Evolutionary conservation across 768 basidiomycete species (phyloP).

Genomic region (Hygrocybe coccinea): DNA sequence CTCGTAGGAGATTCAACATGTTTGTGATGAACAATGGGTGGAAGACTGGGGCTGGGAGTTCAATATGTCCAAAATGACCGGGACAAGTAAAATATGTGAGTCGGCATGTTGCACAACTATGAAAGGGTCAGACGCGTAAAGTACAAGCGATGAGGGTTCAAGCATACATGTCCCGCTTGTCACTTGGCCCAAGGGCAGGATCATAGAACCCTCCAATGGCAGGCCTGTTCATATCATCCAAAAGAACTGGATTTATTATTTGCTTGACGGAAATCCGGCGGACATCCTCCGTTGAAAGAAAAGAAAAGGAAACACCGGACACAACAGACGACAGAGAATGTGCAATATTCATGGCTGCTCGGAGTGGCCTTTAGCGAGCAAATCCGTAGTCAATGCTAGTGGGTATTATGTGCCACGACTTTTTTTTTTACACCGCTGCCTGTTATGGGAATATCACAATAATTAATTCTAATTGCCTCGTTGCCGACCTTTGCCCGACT

Average conservation of each 20-base stretch:
- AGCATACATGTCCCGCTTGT: constrained; percentile 84
- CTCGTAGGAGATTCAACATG: constrained; percentile 81
- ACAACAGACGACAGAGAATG: constrained; percentile 84
- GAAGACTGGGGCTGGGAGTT: constrained; percentile 90
- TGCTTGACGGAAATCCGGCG: constrained; percentile 96
- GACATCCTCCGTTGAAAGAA: constrained; percentile 82
- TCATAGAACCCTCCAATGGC: constrained; percentile 93
- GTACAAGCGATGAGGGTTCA: not conserved
- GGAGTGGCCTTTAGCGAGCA: no score
- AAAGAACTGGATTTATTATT: constrained; percentile 85
- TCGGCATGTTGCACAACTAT: constrained; percentile 88
- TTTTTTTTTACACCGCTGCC: not conserved
- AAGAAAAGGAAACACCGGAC: constrained; percentile 85
- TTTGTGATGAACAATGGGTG: constrained; percentile 95
- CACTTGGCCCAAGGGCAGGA: constrained; percentile 87
- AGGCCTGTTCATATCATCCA: constrained; percentile 91
- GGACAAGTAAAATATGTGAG: constrained; percentile 93
- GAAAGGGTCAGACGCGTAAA: constrained; percentile 9
- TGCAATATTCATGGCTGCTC: constrained; percentile 74
- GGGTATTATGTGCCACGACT: no score
- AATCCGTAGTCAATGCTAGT: no score
- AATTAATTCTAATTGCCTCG: not conserved
- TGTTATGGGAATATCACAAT: not conserved
- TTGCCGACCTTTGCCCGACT: constrained; percentile 54
- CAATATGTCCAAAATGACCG: constrained; percentile 97